Base-by-base conservation (phyloP, 2,329 filamentous ascomycete species). In the Dissoconium aciculare region DNA sequence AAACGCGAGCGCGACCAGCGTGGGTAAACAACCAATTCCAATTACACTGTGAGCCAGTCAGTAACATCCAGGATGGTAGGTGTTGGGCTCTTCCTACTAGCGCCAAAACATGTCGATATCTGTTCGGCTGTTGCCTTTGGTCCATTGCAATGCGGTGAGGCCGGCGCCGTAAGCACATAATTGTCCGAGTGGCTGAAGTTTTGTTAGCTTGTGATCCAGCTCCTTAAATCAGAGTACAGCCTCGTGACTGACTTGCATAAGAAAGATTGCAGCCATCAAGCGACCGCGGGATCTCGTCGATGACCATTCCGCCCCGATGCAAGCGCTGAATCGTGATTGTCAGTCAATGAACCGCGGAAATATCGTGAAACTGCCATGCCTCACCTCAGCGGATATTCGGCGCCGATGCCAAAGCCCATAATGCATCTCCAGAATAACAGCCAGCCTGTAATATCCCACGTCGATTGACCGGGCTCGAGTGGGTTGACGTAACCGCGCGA, bases 201-300 rank as follows among this genome's bases (percentile, higher is more conserved):
- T n/a, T n/a, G n/a, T n/a, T n/a, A n/a, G n/a, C n/a, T n/a, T n/a
- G n/a, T n/a, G n/a, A n/a, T n/a, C n/a, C n/a, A n/a, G n/a, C n/a
- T n/a, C n/a, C n/a, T n/a, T n/a, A n/a, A n/a, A n/a, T n/a, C n/a
- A n/a, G n/a, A n/a, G n/a, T n/a, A n/a, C n/a, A n/a, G n/a, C n/a
- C n/a, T n/a, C n/a, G n/a, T n/a, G n/a, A n/a, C n/a, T n/a, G n/a
- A n/a, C n/a, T n/a, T n/a, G 57, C 33, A 58, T 57, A 23, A 58
- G 49, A 39, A 60, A 60, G 1, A 60, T 54, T 31, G 51, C 51
- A 16, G 50, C 49, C 36, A 60, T 37, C 56, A 60, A 59, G n/a
- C 55, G 42, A 3, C 50, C 56, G 15, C 57, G 45, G 27, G 47
- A 45, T 28, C 49, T 50, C 11, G 50, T 41, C 3, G 55, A 53